Base-by-base conservation (phyloP, 805 yeast genomes). In the Jamesozyma jinghongensis region DNA sequence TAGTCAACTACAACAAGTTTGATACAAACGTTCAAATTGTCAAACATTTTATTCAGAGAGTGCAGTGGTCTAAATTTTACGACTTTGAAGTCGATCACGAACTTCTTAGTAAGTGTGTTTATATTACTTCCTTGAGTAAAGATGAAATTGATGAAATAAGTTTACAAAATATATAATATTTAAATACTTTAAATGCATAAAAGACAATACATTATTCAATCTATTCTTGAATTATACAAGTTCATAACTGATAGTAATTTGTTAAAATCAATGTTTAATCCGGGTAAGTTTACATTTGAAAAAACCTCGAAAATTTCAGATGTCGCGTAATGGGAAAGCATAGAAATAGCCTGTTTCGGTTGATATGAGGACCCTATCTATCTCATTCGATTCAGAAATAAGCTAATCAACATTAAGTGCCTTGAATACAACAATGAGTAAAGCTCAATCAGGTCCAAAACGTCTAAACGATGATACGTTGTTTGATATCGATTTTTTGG, bases 41-140 rank as follows among this genome's bases (percentile, higher is more conserved):
- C 29, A 81, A 83, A 57, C 76, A 80, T 8, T 71, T 88, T 41
- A 73, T 86, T 30, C 84, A 83, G 54, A 75, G 82, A 52, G 85
- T 88, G 38, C 95, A 85, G 53, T 85, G 95, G 87, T 77, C 94
- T 0, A 70, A 70, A 36, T 69, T 81, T 43, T 88, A 86, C 65
- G 54, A 67, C 12, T 64, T 82, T 38, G 59, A 68, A 36, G 62
- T 68, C 2, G 69, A 82, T 38, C 71, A 74, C 11, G 88, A 85
- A 38, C 58, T 87, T 18, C 58, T 90, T 46, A 79, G 94, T 41
- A 85, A 81, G 57, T 88, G 97, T 61, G 71, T 87, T 28, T 87
- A 87, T 62, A 75, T 87, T 47, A 78, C 79, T 48, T 71, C 87
- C 5, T 63, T 85, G 39, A 75, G 80, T 31, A 85, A 79, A 48